Percentiles rank a stretch among this genome's conserved stretches.
phyloP scores from a whole-genome alignment of 768 basidiomycete genomes.

The Suillus americanus region DNA sequence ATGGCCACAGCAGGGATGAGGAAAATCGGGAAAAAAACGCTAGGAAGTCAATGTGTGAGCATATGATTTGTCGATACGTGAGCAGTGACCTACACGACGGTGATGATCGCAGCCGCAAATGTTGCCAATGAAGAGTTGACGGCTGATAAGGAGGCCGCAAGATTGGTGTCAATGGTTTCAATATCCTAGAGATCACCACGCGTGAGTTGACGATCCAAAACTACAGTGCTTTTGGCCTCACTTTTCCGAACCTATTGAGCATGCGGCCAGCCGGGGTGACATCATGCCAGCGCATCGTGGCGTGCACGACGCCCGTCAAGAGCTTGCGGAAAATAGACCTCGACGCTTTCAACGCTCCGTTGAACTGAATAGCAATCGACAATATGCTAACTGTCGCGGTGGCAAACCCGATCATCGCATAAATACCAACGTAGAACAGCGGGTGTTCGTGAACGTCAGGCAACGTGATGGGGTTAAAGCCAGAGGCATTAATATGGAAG shows the following conservation, averaged over 20 bases:
- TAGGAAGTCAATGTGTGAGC: conserved; percentile 17
- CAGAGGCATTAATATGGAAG: conserved; percentile 16
- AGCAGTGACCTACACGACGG: conserved; percentile 52
- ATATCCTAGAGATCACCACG: conserved; percentile 51
- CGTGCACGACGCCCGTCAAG: conserved; percentile 68
- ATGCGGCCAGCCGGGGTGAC: conserved; percentile 80
- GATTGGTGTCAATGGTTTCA: conserved; percentile 79
- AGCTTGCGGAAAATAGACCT: conserved; percentile 46
- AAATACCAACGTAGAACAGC: conserved; percentile 69
- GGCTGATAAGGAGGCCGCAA: conserved; percentile 66
- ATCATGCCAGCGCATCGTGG: conserved; percentile 85
- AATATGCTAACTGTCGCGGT: conserved; percentile 47
- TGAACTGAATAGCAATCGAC: conserved; percentile 55
- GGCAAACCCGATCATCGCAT: conserved; percentile 57
- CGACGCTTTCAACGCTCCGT: conserved; percentile 44
- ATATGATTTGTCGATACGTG: conserved; percentile 15
- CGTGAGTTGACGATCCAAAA: conserved; percentile 3
- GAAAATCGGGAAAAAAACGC: conserved; percentile 81
- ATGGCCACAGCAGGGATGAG: conserved; percentile 74
- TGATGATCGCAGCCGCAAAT: conserved; percentile 75
- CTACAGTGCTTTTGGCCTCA: conserved; percentile 17
- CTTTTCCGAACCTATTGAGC: conserved; percentile 83
- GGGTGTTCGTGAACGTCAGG: conserved; percentile 61
- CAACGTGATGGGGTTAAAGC: conserved; percentile 21
- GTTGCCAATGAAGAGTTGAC: conserved; percentile 79